A percentile compares a stretch with the other conserved stretches of the same genome.
Conservation (phyloP, 176 grass and related monocot genomes). For the Zoysia japonica region DNA sequence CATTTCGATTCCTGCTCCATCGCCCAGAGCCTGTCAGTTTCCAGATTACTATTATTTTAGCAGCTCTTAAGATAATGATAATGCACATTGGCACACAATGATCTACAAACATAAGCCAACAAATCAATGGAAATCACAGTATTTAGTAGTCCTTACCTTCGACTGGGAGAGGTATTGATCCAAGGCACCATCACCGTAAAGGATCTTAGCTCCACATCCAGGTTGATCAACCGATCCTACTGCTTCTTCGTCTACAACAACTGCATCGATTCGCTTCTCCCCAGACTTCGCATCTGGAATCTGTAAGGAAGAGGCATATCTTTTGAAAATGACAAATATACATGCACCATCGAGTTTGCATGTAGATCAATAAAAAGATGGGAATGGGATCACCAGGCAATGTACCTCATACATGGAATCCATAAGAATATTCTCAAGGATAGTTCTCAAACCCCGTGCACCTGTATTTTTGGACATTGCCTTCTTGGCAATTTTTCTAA, state of each 20-base stretch:
- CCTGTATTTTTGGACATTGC: constrained; percentile 91
- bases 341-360: background rate
- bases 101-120: background rate
- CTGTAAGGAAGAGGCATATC: constrained; percentile 44
- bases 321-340: background rate
- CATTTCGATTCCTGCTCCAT: constrained; percentile 56
- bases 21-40: constrained; percentile 44
- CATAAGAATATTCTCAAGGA: constrained; percentile 96
- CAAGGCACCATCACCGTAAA: constrained; percentile 74
- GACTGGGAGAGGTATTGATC: constrained; percentile 62
- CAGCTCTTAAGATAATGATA: background rate
- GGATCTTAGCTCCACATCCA: constrained; percentile 87
- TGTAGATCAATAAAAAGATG: background rate
- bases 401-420: constrained; percentile 98
- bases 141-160: constrained; percentile 44
- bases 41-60: constrained; percentile 25
- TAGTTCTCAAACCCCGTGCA: constrained; percentile 85
- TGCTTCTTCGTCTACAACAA: constrained; percentile 87
- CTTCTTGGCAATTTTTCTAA: constrained; percentile 88
- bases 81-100: background rate
- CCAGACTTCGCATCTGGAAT: constrained; percentile 90
- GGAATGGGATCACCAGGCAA: background rate
- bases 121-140: constrained; percentile 1
- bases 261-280: constrained; percentile 80
- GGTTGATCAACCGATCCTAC: constrained; percentile 72